Percentiles rank a stretch among this genome's conserved stretches.
Conservation (phyloP, 441 rosid species). For the Adansonia madagascariensis region DNA sequence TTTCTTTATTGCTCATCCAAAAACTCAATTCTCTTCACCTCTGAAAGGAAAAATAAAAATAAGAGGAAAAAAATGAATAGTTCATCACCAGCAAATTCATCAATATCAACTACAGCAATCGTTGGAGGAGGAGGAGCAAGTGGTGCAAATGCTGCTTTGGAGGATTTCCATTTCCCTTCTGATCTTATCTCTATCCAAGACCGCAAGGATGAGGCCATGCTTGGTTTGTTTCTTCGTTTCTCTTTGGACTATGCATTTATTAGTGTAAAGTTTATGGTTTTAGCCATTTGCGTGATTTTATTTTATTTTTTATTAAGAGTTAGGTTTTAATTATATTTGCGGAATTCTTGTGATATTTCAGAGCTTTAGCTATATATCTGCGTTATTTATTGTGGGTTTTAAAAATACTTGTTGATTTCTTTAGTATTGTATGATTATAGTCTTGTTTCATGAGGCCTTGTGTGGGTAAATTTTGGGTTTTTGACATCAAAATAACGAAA, state of each 20-base stretch:
- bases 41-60: background rate
- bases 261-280: background rate
- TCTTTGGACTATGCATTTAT: background rate
- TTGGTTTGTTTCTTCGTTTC: constrained; percentile 19
- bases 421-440: constrained; percentile 10
- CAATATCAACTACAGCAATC: constrained; percentile 74
- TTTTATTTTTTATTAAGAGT: constrained; percentile 5
- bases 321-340: constrained; percentile 6
- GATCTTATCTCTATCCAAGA: constrained; percentile 54
- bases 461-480: background rate
- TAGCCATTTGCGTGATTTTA: constrained; percentile 13
- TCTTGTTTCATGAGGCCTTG: background rate
- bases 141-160: constrained; percentile 51
- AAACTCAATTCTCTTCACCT: background rate
- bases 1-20: background rate
- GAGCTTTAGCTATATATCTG: background rate
- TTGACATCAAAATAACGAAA: constrained; percentile 11
- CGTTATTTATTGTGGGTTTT: background rate
- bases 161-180: constrained; percentile 67
- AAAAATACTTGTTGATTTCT: background rate
- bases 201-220: constrained; percentile 29
- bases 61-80: constrained; percentile 46
- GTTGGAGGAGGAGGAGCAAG: constrained; percentile 68
- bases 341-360: background rate
- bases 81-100: constrained; percentile 76